These are phyloP conservation scores for Termitomyces sp. DNA, from an alignment of 768 basidiomycete genomes.

Conservation along the genomic window DNA sequence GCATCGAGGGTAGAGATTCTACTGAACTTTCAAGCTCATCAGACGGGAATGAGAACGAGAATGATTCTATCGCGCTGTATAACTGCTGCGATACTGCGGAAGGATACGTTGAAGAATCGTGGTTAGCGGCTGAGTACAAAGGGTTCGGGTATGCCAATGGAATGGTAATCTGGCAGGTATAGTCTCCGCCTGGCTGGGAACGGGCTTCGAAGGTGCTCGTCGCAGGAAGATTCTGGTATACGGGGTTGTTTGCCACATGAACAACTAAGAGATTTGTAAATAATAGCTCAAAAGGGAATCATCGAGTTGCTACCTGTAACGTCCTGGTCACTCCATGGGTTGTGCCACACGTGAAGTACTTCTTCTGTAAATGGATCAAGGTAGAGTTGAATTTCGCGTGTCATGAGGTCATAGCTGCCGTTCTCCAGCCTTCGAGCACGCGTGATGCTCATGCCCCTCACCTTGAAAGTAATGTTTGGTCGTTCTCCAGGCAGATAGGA, in stretches of 20 bases:
- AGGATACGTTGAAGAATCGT: constrained; percentile 10
- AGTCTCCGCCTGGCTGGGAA: constrained; percentile 13
- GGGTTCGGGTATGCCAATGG: constrained; percentile 19
- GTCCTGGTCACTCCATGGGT: constrained; percentile 15
- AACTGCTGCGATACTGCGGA: constrained; percentile 11
- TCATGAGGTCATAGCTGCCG: constrained; percentile 15
- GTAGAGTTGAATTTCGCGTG: constrained; percentile 17
- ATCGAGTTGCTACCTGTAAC: constrained; percentile 11
- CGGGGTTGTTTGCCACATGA: constrained; percentile 18
- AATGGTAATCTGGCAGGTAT: constrained; percentile 12
- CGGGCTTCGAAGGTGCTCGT: constrained; percentile 7
- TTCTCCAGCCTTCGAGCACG: constrained; percentile 12
- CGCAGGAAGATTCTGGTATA: constrained; percentile 15
- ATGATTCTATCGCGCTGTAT: constrained; percentile 18
- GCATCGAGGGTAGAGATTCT: constrained; percentile 9
- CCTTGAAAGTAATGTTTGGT: constrained; percentile 16
- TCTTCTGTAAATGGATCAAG: constrained; percentile 16
- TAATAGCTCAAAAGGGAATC: background rate
- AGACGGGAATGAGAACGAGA: constrained; percentile 16
- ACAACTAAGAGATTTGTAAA: constrained; percentile 7
- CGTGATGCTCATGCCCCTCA: constrained; percentile 17
- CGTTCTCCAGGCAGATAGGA: constrained; percentile 15
- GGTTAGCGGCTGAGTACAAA: constrained; percentile 9
- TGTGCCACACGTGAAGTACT: constrained; percentile 16
- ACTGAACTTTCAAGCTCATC: constrained; percentile 2